phyloP scores from a whole-genome alignment of 768 basidiomycete genomes.

The Hemileccinum rubropunctum region DNA sequence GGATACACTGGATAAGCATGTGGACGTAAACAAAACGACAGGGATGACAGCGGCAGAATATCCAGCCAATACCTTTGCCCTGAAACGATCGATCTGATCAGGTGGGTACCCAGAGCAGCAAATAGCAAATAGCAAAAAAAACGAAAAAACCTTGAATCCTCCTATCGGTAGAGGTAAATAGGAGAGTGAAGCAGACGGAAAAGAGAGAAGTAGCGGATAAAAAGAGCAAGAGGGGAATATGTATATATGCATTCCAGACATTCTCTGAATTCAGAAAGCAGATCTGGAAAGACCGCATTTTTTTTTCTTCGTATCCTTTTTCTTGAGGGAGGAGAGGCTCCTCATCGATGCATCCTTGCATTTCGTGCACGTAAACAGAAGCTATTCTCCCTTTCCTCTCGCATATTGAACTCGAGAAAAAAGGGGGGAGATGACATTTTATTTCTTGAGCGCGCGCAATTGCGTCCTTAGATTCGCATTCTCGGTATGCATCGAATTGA shows the following conservation, averaged over 20 bases:
- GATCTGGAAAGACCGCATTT: too few relatives aligned
- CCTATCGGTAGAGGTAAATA: background rate
- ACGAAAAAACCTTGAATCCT: background rate
- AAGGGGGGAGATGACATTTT: background rate
- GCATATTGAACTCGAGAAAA: background rate
- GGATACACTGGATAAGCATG: constrained; percentile 18
- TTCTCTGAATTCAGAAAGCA: too few relatives aligned
- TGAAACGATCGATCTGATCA: background rate
- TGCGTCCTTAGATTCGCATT: constrained; percentile 70
- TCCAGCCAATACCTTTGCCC: background rate
- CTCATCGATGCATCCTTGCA: too few relatives aligned
- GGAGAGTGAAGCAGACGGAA: too few relatives aligned
- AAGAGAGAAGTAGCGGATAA: background rate
- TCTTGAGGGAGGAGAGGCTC: too few relatives aligned
- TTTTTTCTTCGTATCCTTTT: too few relatives aligned
- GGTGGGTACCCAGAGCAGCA: constrained; percentile 8
- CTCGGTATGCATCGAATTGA: constrained; percentile 80
- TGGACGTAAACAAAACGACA: background rate
- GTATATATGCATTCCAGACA: too few relatives aligned
- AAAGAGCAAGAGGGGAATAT: background rate
- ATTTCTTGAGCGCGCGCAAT: constrained; percentile 53
- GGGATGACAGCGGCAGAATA: constrained; percentile 1
- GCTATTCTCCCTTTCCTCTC: background rate
- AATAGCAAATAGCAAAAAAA: background rate
- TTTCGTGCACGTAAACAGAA: too few relatives aligned